Evolutionary conservation across 1,284 basidiomycete species (phyloP), one percentile per base, ranked within the genome.

Genomic region (Boletus mariae): DNA sequence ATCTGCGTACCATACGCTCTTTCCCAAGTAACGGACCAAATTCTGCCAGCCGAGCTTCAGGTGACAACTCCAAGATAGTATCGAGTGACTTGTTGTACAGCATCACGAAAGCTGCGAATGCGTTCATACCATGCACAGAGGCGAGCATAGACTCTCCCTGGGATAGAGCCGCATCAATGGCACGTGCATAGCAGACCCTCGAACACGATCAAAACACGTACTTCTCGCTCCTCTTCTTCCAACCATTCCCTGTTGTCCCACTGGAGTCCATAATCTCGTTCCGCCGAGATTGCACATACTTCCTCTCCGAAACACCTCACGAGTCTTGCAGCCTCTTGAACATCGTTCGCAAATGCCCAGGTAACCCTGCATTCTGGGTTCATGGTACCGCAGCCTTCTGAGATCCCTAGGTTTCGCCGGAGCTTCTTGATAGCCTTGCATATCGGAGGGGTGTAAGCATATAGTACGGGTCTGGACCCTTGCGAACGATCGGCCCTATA

Each of bases 241-340:
- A 89, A 63, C 87, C 87, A 90, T 20, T 60, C 68, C 35, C 85
- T 73, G 35, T 75, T 71, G 8, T 71, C 78, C 87, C 85, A 89
- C n/a, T 83, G 54, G 10, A 66, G 58, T 26, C 52, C 57, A 25
- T 45, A 31, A 0, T 78, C 77, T 41, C 61, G 61, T 12, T 74
- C 76, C 17, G 51, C 58, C 59, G 81, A 78, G 34, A 66, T 64
- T 32, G 61, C 63, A 60, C 82, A 76, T 3, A 79, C 78, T 31
- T 73, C 60, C 59, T 87, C 78, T 0, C 85, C 87, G 58, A 80
- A 85, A 48, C 70, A 57, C 52, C 88, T 72, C 15, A 75, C 70
- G 52, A 76, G 75, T 57, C 65, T 61, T 3, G 85, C 86, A 4
- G 82, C 80, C 50, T 85, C 80, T 26, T 73, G 66, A 5, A 82